Evolutionary conservation across 306 rosid genomes (phyloP).

Genomic region (Vachellia pachyceras): DNA sequence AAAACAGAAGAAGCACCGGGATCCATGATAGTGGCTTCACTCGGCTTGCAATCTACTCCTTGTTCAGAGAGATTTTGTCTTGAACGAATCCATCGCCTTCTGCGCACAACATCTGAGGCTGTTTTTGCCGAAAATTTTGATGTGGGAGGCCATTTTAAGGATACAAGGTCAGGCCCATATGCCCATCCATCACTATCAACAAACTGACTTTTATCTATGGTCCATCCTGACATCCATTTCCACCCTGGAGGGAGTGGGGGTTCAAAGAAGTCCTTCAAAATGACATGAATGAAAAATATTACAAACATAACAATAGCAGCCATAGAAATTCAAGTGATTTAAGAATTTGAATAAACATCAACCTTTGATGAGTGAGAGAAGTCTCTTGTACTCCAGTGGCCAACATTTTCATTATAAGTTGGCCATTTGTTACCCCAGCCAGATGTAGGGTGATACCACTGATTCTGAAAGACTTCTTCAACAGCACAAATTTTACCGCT

Average conservation of each 20-base stretch:
- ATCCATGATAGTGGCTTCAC: constrained; percentile 50
- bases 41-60: constrained; percentile 46
- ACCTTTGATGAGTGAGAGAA: constrained; percentile 72
- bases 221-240: constrained; percentile 79
- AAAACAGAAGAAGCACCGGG: constrained; percentile 76
- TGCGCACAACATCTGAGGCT: constrained; percentile 68
- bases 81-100: constrained; percentile 74
- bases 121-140: constrained; percentile 61
- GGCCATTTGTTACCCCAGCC: constrained; percentile 75
- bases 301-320: constrained; percentile 22
- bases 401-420: constrained; percentile 54
- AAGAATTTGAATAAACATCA: constrained; percentile 11
- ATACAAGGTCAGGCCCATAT: constrained; percentile 63
- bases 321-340: constrained; percentile 12
- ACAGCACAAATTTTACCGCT: constrained; percentile 41
- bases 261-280: constrained; percentile 80
- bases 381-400: constrained; percentile 75
- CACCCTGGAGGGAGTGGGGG: constrained; percentile 86
- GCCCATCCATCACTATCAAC: constrained; percentile 93
- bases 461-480: constrained; percentile 81
- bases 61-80: constrained; percentile 54
- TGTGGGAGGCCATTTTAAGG: constrained; percentile 70
- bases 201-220: constrained; percentile 64
- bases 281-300: constrained; percentile 36
- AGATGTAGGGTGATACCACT: constrained; percentile 61